These are phyloP conservation scores for Quercus bicolor DNA, from an alignment of 306 rosid species.

Conservation along the genomic window DNA sequence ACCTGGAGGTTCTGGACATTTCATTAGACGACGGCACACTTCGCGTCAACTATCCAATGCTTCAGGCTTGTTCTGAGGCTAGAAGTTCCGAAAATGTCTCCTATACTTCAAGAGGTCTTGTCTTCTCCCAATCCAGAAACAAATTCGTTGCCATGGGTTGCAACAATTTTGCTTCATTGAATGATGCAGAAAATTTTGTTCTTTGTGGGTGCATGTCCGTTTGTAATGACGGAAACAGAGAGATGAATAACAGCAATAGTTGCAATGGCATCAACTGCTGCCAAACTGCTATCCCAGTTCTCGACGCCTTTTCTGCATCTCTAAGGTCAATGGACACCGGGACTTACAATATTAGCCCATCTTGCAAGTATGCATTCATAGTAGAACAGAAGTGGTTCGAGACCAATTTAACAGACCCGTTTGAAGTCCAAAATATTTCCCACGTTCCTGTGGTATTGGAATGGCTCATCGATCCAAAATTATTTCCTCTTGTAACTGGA, in stretches of 20 bases:
- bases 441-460: background rate
- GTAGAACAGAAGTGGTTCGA: background rate
- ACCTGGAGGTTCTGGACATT: background rate
- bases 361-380: background rate
- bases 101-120: background rate
- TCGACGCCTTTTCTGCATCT: accelerated
- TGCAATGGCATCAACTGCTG: background rate
- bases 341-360: too few species aligned
- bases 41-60: too few species aligned
- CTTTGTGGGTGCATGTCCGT: background rate
- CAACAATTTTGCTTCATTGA: background rate
- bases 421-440: background rate
- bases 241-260: background rate
- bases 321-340: accelerated
- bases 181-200: too few species aligned
- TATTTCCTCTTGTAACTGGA: too few species aligned
- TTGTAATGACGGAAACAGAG: background rate
- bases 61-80: background rate
- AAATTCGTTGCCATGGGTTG: constrained; percentile 4
- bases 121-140: background rate
- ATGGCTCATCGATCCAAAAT: background rate
- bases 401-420: background rate
- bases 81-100: accelerated
- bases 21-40: too few species aligned
- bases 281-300: background rate